Evolutionary conservation across 257 asterid species (phyloP).

Genomic region (Gentiana macrophylla): DNA sequence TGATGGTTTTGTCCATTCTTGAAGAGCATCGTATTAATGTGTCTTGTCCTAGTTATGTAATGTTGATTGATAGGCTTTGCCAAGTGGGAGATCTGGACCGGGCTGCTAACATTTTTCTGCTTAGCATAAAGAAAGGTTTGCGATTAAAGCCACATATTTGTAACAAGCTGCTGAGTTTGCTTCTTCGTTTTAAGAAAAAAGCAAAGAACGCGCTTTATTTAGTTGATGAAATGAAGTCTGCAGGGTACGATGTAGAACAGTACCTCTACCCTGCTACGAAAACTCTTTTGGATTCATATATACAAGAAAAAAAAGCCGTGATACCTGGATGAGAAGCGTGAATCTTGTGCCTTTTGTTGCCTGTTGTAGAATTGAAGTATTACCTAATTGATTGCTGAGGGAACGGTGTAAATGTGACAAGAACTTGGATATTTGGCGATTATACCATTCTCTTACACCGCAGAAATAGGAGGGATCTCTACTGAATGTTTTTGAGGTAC

Average conservation of each 20-base stretch:
- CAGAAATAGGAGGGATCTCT: no score
- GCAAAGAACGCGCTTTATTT: slow-evolving; percentile 38
- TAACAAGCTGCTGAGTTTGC: slow-evolving; percentile 37
- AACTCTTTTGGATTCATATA: slow-evolving; percentile 27
- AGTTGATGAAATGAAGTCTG: slow-evolving; percentile 52
- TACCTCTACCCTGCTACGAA: slow-evolving; percentile 33
- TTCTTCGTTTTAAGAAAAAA: slow-evolving; percentile 43
- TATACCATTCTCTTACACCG: no score
- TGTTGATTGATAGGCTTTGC: slow-evolving; percentile 46
- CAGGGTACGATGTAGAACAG: slow-evolving; percentile 48
- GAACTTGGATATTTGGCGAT: no score
- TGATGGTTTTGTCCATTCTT: slow-evolving; percentile 41
- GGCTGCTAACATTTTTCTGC: slow-evolving; percentile 51
- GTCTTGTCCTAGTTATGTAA: slow-evolving; percentile 65
- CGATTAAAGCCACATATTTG: slow-evolving; percentile 43
- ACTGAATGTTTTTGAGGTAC: no score
- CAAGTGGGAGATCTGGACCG: slow-evolving; percentile 28
- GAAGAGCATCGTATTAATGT: slow-evolving; percentile 40
- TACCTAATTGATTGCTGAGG: no score
- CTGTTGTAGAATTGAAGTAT: slow-evolving; percentile 3
- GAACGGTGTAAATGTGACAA: no score
- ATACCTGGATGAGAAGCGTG: slow-evolving; percentile 13
- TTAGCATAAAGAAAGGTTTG: slow-evolving; percentile 45
- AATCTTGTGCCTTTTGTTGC: neutral
- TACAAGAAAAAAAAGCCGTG: slow-evolving; percentile 11